Conservation (phyloP, 805 yeast species). For the Alloascoidea hylecoeti region DNA sequence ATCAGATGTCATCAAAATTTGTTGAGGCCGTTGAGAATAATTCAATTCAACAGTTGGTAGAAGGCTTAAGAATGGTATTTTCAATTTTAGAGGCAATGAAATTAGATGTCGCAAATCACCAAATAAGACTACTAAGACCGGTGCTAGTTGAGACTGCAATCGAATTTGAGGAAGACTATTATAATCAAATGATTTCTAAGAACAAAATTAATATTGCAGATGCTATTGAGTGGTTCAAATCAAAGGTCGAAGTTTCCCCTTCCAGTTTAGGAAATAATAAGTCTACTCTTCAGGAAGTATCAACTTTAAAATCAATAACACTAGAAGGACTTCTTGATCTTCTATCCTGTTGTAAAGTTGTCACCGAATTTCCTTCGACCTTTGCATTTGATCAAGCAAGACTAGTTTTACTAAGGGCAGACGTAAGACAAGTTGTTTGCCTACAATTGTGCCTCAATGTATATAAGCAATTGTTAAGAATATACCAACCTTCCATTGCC, state of each 20-base stretch:
- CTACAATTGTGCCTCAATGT: constrained; percentile 52
- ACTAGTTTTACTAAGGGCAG: constrained; percentile 60
- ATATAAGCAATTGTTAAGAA: constrained; percentile 40
- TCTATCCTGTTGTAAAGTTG: constrained; percentile 65
- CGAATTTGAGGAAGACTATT: constrained; percentile 70
- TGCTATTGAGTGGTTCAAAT: constrained; percentile 15
- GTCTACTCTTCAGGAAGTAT: neutral
- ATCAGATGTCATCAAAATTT: constrained; percentile 50
- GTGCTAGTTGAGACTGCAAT: constrained; percentile 67
- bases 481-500: neutral
- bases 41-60: constrained; percentile 32
- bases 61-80: constrained; percentile 54
- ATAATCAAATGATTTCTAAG: constrained; percentile 13
- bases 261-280: no score
- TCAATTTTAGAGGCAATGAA: constrained; percentile 77
- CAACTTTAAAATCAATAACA: neutral
- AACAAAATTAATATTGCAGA: constrained; percentile 24
- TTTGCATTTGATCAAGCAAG: constrained; percentile 70
- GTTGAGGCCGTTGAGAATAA: constrained; percentile 23
- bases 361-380: constrained; percentile 62
- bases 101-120: constrained; percentile 77
- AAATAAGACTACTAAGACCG: constrained; percentile 64
- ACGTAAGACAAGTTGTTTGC: constrained; percentile 65
- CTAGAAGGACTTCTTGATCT: constrained; percentile 25
- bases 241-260: constrained; percentile 8